phyloP scores from a whole-genome alignment of 805 yeast species.

The Blastobotrys attinorum region DNA sequence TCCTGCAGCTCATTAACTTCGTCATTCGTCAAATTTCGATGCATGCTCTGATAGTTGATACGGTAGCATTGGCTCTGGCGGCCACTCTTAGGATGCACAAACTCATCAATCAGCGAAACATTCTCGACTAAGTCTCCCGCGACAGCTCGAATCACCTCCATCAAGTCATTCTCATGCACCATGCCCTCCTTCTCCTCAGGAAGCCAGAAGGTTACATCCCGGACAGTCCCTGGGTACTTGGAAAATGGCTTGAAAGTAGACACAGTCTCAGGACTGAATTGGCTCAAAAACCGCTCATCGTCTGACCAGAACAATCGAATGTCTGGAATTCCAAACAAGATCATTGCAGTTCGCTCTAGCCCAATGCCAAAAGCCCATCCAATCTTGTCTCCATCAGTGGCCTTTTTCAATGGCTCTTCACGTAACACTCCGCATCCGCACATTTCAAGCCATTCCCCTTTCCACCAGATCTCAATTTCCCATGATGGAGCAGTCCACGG shows the following conservation, averaged over 20 bases:
- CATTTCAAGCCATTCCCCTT: slow-evolving; percentile 95
- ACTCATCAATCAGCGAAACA: slow-evolving; percentile 72
- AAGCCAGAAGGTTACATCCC: slow-evolving; percentile 93
- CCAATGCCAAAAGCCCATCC: slow-evolving; percentile 99
- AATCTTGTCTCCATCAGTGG: slow-evolving; percentile 46
- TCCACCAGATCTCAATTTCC: slow-evolving; percentile 99
- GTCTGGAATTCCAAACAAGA: slow-evolving; percentile 90
- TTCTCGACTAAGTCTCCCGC: slow-evolving; percentile 89
- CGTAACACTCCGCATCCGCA: slow-evolving; percentile 93
- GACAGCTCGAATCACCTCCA: slow-evolving; percentile 76
- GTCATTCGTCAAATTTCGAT: slow-evolving; percentile 74
- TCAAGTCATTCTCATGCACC: slow-evolving; percentile 81
- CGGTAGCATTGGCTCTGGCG: slow-evolving; percentile 78
- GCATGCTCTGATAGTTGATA: slow-evolving; percentile 92
- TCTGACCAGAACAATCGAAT: slow-evolving; percentile 86
- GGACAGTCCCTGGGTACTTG: slow-evolving; percentile 73
- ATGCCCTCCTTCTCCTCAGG: slow-evolving; percentile 32
- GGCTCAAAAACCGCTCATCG: slow-evolving; percentile 68
- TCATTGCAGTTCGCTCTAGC: slow-evolving; percentile 90
- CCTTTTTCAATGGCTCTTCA: slow-evolving; percentile 63
- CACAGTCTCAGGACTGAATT: slow-evolving; percentile 60
- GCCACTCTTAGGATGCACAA: slow-evolving; percentile 75
- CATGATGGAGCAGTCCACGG: slow-evolving; percentile 99
- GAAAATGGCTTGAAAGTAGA: slow-evolving; percentile 80
- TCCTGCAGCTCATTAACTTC: slow-evolving; percentile 75